Base-by-base conservation (phyloP, 2,329 filamentous ascomycete genomes). In the Mollisia scopiformis region DNA sequence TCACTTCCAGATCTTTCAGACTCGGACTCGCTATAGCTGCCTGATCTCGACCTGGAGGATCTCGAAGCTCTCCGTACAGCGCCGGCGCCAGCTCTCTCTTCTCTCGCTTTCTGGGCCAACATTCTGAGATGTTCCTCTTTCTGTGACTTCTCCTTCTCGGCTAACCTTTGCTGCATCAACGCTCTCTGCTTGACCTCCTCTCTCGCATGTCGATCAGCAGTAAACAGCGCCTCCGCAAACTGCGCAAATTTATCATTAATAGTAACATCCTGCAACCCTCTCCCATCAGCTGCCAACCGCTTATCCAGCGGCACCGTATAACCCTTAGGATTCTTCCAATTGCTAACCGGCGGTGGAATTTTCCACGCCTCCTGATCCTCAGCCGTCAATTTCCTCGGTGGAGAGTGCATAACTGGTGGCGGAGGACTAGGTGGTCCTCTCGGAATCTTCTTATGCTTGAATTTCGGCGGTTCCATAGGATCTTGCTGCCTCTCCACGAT, bases 321-420 rank as follows among this genome's bases (percentile, higher is more conserved):
- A 71, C 95, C 95, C 79, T 98, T 98, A 1, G 94, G 92, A 75
- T 99, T 99, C 84, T 99, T 99, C 95, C 95, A 99, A 76, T 98
- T 98, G 21, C 92, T 96, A 1, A 99, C 89, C 0, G 94, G 91
- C 2, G 94, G 93, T 0, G 88, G 88, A 31, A 92, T 97, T 72
- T 89, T 93, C 95, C 95, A 99, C 61, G 91, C 92, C 75, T 98
- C 95, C 76, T 98, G 94, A 70, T 99, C 95, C 75, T 97, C 93
- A 6, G 94, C 95, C 1, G 95, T 99, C 63, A 99, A 83, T 73
- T 98, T 99, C 64, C 95, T 84, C 0, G 95, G 93, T 14, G 95
- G 95, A 2, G 92, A 97, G 75, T 96, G 93, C 87, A 99, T 92
- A 52, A 99, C 87, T 1, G 95, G 95, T 16, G 95, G 92, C 1